A percentile compares a stretch with the other conserved stretches of the same genome.
These are phyloP conservation scores for Blastobotrys terrestris DNA, from an alignment of 805 yeast genomes.

Conservation along the genomic window DNA sequence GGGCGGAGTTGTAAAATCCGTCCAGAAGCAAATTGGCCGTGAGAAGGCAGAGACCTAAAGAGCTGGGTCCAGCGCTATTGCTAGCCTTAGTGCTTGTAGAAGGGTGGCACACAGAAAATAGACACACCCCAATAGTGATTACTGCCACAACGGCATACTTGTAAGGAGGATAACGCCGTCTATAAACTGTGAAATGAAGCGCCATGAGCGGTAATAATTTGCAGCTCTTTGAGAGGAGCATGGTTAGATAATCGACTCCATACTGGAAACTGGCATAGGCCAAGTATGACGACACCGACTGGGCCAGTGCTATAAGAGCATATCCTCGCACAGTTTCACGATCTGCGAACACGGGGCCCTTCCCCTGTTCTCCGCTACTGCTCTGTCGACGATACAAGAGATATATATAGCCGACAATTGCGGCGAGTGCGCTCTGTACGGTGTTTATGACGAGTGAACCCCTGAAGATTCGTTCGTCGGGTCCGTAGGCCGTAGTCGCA, in stretches of 20 bases:
- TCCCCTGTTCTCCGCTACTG: not conserved
- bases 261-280: constrained; percentile 73
- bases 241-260: constrained; percentile 73
- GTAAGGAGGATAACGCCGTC: constrained; percentile 62
- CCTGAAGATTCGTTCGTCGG: constrained; percentile 49
- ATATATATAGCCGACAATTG: constrained; percentile 59
- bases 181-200: constrained; percentile 66
- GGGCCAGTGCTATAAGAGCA: constrained; percentile 58
- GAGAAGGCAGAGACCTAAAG: constrained; percentile 57
- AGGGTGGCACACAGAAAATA: constrained; percentile 60
- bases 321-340: constrained; percentile 34
- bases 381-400: constrained; percentile 29
- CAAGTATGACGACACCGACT: constrained; percentile 75
- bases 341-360: constrained; percentile 25
- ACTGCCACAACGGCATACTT: constrained; percentile 70
- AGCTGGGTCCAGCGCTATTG: constrained; percentile 24
- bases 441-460: constrained; percentile 75
- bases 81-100: constrained; percentile 31
- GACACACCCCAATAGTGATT: constrained; percentile 78
- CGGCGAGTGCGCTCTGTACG: constrained; percentile 69
- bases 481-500: constrained; percentile 66
- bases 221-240: constrained; percentile 84
- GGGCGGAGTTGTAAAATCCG: constrained; percentile 90
- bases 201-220: constrained; percentile 92
- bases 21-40: constrained; percentile 66